phyloP scores from a whole-genome alignment of 83 land plant genomes.

The Picea mariana region DNA sequence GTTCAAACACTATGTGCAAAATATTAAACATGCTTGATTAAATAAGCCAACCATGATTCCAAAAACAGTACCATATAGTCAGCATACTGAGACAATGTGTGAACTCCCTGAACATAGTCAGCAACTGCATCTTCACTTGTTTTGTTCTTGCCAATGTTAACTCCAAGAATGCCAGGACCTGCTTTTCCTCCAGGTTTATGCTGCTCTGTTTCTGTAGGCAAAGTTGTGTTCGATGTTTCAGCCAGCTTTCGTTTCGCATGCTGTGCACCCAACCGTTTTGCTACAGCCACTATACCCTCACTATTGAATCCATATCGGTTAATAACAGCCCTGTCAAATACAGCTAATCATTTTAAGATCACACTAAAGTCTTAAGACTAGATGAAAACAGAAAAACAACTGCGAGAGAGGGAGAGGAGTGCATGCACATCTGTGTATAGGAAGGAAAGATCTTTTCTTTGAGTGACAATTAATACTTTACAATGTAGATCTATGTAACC shows the following conservation, averaged over 20 bases:
- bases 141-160: too few species aligned
- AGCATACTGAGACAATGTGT: too few species aligned
- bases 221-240: constrained; percentile 63
- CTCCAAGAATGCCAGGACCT: constrained; percentile 97
- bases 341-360: not conserved
- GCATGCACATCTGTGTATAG: not conserved
- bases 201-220: constrained; percentile 40
- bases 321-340: constrained; percentile 78
- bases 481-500: too few species aligned
- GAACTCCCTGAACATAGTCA: too few species aligned
- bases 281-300: constrained; percentile 95
- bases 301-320: constrained; percentile 98
- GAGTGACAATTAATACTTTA: not conserved
- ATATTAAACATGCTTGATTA: too few species aligned
- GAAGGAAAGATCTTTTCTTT: not conserved
- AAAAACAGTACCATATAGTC: too few species aligned
- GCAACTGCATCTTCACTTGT: too few species aligned
- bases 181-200: constrained; percentile 80
- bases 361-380: not conserved
- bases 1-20: too few species aligned
- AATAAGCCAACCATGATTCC: too few species aligned
- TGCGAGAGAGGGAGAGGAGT: not conserved
- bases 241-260: constrained; percentile 94
- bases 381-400: not conserved
- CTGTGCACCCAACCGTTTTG: constrained; percentile 94